These are phyloP conservation scores for Hortiboletus campestris DNA, from an alignment of 768 basidiomycete species.

Conservation along the genomic window DNA sequence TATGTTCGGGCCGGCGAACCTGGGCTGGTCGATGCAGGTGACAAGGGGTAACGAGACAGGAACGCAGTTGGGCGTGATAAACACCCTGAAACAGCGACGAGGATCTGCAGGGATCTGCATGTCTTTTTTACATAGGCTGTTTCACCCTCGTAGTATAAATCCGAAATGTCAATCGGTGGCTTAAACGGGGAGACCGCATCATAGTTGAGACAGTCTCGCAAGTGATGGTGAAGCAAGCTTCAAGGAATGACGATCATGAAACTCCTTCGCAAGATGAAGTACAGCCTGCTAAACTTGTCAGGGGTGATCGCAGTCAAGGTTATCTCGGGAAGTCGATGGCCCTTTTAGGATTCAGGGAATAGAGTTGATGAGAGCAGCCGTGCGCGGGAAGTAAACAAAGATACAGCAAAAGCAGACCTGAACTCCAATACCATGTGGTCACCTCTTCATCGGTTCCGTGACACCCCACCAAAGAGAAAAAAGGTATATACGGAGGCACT, in stretches of 20 bases:
- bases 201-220: conserved; percentile 17
- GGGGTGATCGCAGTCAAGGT: conserved; percentile 4
- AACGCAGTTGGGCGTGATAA: conserved; percentile 17
- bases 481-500: conserved; percentile 5
- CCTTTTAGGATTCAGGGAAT: conserved; percentile 13
- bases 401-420: background rate
- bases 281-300: background rate
- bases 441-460: background rate
- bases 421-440: conserved; percentile 1
- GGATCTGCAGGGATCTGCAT: conserved; percentile 25
- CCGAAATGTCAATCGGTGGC: conserved; percentile 12
- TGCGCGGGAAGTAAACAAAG: background rate
- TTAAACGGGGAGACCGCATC: conserved; percentile 14
- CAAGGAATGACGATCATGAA: background rate
- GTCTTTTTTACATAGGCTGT: conserved; percentile 1
- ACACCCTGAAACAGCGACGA: conserved; percentile 19
- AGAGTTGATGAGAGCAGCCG: conserved; percentile 7
- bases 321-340: conserved; percentile 14
- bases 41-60: conserved; percentile 14
- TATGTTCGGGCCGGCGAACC: background rate
- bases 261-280: conserved; percentile 21
- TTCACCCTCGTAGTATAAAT: conserved; percentile 16
- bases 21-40: background rate
- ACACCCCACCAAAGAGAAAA: background rate
- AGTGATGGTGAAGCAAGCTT: conserved; percentile 10